These are phyloP conservation scores for Penicillium vulpinum DNA, from an alignment of 2,329 filamentous ascomycete genomes.

Conservation along the genomic window DNA sequence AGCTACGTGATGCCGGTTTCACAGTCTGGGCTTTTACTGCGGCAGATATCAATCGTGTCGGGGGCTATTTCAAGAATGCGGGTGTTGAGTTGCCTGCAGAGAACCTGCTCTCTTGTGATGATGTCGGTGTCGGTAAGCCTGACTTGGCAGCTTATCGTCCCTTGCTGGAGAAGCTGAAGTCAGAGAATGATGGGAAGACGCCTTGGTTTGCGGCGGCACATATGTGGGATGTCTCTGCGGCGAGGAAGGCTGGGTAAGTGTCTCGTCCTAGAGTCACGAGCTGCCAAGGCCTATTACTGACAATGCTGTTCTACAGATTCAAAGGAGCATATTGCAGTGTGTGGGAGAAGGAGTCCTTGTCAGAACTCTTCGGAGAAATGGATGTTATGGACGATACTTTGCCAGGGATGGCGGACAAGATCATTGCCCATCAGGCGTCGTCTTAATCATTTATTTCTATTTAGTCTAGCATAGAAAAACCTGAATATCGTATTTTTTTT, in stretches of 20 bases:
- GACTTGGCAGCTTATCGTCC: conserved; percentile 26
- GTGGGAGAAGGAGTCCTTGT: conserved; percentile 27
- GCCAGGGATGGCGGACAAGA: conserved; percentile 30
- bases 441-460: neutral
- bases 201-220: conserved; percentile 35
- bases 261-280: neutral
- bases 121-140: conserved; percentile 29
- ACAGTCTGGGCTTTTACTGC: conserved; percentile 33
- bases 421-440: conserved; percentile 24
- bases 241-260: conserved; percentile 26
- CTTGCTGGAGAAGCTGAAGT: conserved; percentile 21
- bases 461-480: neutral
- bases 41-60: conserved; percentile 26
- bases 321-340: conserved; percentile 28
- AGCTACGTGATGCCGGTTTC: conserved; percentile 33
- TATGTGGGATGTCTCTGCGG: conserved; percentile 34
- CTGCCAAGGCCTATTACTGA: neutral
- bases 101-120: conserved; percentile 31
- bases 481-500: no score
- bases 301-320: conserved; percentile 15
- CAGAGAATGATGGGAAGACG: conserved; percentile 17
- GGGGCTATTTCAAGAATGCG: conserved; percentile 27
- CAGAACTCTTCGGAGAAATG: conserved; percentile 30
- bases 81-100: conserved; percentile 25
- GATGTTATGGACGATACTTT: conserved; percentile 30